Evolutionary conservation across 345 rosid species (phyloP).

Genomic region (Eutrema heterophyllum): DNA sequence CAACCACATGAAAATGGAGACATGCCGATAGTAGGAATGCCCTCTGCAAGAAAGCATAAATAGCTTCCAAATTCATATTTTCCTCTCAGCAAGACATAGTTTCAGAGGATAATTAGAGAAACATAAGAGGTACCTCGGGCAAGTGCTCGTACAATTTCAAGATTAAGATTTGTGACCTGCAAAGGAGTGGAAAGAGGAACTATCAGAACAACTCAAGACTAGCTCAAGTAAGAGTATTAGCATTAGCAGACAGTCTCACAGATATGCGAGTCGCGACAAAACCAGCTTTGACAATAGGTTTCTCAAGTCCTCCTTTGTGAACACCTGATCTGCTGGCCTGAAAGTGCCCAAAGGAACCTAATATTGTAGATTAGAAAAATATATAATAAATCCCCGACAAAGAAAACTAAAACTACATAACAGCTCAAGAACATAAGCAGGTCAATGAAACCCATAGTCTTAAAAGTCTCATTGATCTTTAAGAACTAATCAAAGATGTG

Average conservation of each 20-base stretch:
- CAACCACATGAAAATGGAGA: slow-evolving; percentile 88
- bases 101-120: neutral
- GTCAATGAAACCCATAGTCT: neutral
- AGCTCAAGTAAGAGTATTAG: neutral
- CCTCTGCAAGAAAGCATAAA: slow-evolving; percentile 61
- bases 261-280: slow-evolving; percentile 92
- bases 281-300: slow-evolving; percentile 78
- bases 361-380: neutral
- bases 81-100: neutral
- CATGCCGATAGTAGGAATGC: slow-evolving; percentile 81
- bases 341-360: slow-evolving; percentile 97
- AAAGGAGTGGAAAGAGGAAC: neutral
- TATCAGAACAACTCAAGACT: neutral
- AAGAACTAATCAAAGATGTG: neutral
- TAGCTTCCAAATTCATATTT: neutral
- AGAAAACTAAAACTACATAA: neutral
- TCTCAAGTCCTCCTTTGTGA: slow-evolving; percentile 81
- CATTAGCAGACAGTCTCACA: slow-evolving; percentile 36
- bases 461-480: neutral
- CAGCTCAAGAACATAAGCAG: slow-evolving; percentile 6
- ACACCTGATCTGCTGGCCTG: slow-evolving; percentile 96
- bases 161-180: slow-evolving; percentile 85
- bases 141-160: slow-evolving; percentile 85
- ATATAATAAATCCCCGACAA: neutral
- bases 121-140: slow-evolving; percentile 59